phyloP scores from a whole-genome alignment of 768 basidiomycete species.

The Phylloporus arenicola region DNA sequence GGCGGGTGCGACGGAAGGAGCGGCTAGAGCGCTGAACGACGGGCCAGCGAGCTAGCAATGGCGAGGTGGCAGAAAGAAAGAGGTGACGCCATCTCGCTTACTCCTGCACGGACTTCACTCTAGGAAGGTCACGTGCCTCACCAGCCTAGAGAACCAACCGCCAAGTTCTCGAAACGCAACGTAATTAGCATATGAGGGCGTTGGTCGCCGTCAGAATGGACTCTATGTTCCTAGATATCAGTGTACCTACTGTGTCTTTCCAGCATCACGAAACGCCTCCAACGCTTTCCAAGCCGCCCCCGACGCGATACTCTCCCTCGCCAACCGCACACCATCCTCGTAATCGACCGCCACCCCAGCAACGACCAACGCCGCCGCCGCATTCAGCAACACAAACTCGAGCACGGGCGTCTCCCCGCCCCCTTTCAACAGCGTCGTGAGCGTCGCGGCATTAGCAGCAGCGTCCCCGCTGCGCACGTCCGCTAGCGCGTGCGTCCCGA shows the following conservation, averaged over 20 bases:
- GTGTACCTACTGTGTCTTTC: slow-evolving; percentile 9
- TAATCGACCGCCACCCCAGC: slow-evolving; percentile 69
- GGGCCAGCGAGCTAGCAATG: no score
- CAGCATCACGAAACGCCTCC: slow-evolving; percentile 45
- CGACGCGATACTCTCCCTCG: slow-evolving; percentile 53
- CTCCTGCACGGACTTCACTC: no score
- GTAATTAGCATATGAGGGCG: no score
- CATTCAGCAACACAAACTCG: slow-evolving; percentile 88
- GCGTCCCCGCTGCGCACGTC: slow-evolving; percentile 73
- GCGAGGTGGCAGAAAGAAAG: no score
- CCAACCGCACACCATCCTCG: slow-evolving; percentile 65
- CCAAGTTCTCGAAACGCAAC: no score
- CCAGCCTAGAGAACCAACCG: no score
- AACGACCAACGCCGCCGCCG: slow-evolving; percentile 82
- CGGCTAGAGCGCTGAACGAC: no score
- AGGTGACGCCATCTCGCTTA: no score
- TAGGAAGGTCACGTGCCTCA: no score
- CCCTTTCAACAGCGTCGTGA: slow-evolving; percentile 59
- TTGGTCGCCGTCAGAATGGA: no score
- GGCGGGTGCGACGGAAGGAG: no score
- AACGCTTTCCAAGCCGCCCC: slow-evolving; percentile 58
- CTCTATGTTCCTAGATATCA: no score
- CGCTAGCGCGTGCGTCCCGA: slow-evolving; percentile 61
- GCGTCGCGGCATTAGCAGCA: slow-evolving; percentile 71
- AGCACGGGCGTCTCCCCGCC: slow-evolving; percentile 51